phyloP scores from a whole-genome alignment of 768 basidiomycete species.

The Russula griseocarnosa region DNA sequence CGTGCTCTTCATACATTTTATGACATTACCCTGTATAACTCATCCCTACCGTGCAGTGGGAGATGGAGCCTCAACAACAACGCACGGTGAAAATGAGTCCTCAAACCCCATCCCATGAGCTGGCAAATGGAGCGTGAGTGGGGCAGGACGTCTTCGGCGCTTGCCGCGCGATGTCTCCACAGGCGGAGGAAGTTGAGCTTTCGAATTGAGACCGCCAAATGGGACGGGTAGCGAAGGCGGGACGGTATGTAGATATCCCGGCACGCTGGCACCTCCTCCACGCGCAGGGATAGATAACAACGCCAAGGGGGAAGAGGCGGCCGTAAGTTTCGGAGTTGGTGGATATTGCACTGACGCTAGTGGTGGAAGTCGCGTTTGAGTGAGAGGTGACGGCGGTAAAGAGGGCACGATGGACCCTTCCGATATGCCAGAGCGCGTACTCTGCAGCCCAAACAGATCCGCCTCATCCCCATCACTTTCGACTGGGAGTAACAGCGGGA shows the following conservation, averaged over 20 bases:
- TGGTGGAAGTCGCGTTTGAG: not conserved
- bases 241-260: conserved; percentile 8
- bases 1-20: not conserved
- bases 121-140: not conserved
- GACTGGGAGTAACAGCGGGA: conserved; percentile 49
- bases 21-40: not conserved
- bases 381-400: not conserved
- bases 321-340: not conserved
- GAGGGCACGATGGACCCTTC: not conserved
- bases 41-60: not conserved
- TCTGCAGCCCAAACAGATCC: not conserved
- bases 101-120: conserved; percentile 7
- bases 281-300: conserved; percentile 25
- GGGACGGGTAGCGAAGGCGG: not conserved
- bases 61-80: not conserved
- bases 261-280: not conserved
- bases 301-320: not conserved
- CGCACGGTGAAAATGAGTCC: conserved; percentile 15
- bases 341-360: not conserved
- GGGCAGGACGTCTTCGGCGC: conserved; percentile 7
- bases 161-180: not conserved
- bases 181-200: not conserved
- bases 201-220: not conserved
- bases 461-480: conserved; percentile 8
- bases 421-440: conserved; percentile 4